Percentiles rank a stretch among this genome's conserved stretches.
Evolutionary conservation across 768 basidiomycete genomes (phyloP).

Genomic region (Pisolithus tinctorius): DNA sequence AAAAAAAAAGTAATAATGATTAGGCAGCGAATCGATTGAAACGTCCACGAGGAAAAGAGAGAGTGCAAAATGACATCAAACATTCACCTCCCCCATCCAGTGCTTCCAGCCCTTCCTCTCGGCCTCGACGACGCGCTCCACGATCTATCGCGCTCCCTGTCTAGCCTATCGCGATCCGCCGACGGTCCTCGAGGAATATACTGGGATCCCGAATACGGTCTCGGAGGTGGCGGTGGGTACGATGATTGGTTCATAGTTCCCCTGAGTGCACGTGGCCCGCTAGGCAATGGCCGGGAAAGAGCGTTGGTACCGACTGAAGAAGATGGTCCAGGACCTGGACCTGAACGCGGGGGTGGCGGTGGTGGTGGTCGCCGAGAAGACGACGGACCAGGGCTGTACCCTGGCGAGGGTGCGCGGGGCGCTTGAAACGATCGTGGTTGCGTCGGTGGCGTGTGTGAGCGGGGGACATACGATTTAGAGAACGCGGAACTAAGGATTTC

Average conservation of each 20-base stretch:
- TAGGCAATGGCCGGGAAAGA: slow-evolving; percentile 30
- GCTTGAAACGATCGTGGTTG: slow-evolving; percentile 41
- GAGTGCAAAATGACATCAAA: background rate
- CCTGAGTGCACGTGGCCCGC: slow-evolving; percentile 35
- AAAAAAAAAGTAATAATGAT: slow-evolving; percentile 30
- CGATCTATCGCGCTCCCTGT: slow-evolving; percentile 38
- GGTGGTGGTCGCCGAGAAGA: slow-evolving; percentile 18
- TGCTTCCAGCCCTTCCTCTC: slow-evolving; percentile 30
- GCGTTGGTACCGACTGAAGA: slow-evolving; percentile 13
- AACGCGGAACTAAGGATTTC: slow-evolving; percentile 39
- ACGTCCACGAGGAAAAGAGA: background rate
- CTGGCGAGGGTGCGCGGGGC: slow-evolving; percentile 19
- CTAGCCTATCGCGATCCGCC: slow-evolving; percentile 43
- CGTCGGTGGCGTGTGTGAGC: slow-evolving; percentile 40
- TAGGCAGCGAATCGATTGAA: slow-evolving; percentile 7
- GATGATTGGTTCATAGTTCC: slow-evolving; percentile 19
- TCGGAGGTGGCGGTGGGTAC: slow-evolving; percentile 11
- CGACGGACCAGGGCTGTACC: slow-evolving; percentile 16
- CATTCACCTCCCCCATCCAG: slow-evolving; percentile 29
- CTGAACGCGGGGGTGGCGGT: slow-evolving; percentile 22
- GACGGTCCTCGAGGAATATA: slow-evolving; percentile 45
- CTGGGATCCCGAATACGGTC: slow-evolving; percentile 23
- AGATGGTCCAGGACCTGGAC: slow-evolving; percentile 17
- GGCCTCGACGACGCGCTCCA: slow-evolving; percentile 22
- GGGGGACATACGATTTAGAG: slow-evolving; percentile 30